Evolutionary conservation across 345 rosid genomes (phyloP).

Genomic region (Garcia nutans): DNA sequence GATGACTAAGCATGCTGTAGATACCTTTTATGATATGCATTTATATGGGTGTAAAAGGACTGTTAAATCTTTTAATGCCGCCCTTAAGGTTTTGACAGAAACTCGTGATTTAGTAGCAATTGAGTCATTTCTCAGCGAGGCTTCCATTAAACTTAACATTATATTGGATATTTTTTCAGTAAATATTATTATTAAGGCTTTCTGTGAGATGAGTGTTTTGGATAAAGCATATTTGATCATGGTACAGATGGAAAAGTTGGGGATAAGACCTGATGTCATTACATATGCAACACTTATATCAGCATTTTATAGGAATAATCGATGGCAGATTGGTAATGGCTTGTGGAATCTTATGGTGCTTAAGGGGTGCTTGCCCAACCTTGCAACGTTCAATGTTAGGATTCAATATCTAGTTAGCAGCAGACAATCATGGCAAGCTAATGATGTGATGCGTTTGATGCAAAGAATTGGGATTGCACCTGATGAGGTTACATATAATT

Average conservation of each 20-base stretch:
- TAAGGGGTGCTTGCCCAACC: slow-evolving; percentile 70
- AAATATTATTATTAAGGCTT: slow-evolving; percentile 58
- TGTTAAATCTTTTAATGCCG: slow-evolving; percentile 75
- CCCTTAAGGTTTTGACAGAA: slow-evolving; percentile 53
- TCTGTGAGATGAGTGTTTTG: slow-evolving; percentile 56
- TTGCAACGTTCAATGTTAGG: slow-evolving; percentile 71
- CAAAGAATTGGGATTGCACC: slow-evolving; percentile 50
- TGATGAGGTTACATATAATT: slow-evolving; percentile 66
- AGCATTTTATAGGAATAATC: slow-evolving; percentile 55
- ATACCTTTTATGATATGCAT: slow-evolving; percentile 65
- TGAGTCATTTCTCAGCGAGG: slow-evolving; percentile 43
- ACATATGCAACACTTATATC: slow-evolving; percentile 74
- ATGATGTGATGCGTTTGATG: slow-evolving; percentile 63
- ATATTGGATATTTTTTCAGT: slow-evolving; percentile 49
- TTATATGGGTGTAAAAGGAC: slow-evolving; percentile 58
- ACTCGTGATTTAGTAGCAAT: slow-evolving; percentile 51
- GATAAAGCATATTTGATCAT: slow-evolving; percentile 51
- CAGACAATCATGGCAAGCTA: slow-evolving; percentile 68
- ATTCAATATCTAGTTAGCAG: slow-evolving; percentile 63
- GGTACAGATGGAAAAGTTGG: slow-evolving; percentile 57
- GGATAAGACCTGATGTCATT: slow-evolving; percentile 64
- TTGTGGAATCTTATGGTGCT: slow-evolving; percentile 79
- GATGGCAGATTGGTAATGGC: slow-evolving; percentile 59
- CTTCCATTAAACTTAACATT: slow-evolving; percentile 40
- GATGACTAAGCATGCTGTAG: slow-evolving; percentile 62